Conservation (phyloP, 2,329 filamentous ascomycete genomes). For the Fusarium sp. region DNA sequence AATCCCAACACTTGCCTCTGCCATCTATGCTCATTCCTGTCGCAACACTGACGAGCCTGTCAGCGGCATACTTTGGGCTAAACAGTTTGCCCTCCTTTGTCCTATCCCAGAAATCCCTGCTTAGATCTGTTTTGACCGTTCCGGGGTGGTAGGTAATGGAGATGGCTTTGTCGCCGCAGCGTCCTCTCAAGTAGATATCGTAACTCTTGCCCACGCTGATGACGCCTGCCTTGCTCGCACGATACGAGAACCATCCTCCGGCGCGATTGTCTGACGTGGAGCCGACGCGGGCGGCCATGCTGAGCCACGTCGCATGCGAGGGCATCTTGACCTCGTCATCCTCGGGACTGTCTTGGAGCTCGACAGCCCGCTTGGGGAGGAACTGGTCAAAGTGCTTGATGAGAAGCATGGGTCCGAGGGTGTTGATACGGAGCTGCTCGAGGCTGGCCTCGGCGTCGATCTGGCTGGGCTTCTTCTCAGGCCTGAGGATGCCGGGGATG, state of each 20-base stretch:
- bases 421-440: slow-evolving; percentile 78
- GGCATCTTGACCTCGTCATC: slow-evolving; percentile 54
- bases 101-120: slow-evolving; percentile 75
- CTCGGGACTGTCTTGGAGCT: slow-evolving; percentile 45
- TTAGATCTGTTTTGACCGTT: slow-evolving; percentile 81
- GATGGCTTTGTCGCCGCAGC: slow-evolving; percentile 70
- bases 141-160: slow-evolving; percentile 81
- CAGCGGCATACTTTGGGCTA: slow-evolving; percentile 72
- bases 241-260: slow-evolving; percentile 86
- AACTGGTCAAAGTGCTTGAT: slow-evolving; percentile 80
- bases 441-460: slow-evolving; percentile 70
- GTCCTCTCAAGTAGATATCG: slow-evolving; percentile 71
- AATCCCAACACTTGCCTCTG: slow-evolving; percentile 75
- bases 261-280: slow-evolving; percentile 76
- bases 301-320: slow-evolving; percentile 71
- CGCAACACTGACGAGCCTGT: slow-evolving; percentile 71
- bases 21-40: slow-evolving; percentile 59
- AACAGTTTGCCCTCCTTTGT: slow-evolving; percentile 73
- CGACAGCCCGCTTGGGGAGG: slow-evolving; percentile 68
- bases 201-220: slow-evolving; percentile 77
- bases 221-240: slow-evolving; percentile 79
- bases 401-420: slow-evolving; percentile 78
- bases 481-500: slow-evolving; percentile 76
- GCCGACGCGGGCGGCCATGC: slow-evolving; percentile 82
- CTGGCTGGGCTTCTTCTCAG: slow-evolving; percentile 76